Conservation (phyloP, 2,329 filamentous ascomycete species). For the Aspergillus proliferans region DNA sequence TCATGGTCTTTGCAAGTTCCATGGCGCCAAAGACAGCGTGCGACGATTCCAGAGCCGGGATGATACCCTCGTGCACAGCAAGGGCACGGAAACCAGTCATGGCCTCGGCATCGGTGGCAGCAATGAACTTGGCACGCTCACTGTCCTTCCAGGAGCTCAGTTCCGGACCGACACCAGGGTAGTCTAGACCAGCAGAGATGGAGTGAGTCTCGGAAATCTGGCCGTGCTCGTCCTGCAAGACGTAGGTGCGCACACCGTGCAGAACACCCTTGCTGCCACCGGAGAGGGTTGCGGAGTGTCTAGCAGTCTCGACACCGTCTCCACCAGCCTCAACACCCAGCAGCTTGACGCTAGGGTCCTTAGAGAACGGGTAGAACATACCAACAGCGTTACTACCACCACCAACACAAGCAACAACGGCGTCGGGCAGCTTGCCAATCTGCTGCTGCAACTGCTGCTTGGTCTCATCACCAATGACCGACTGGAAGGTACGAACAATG, state of each 20-base stretch:
- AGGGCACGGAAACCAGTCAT: slow-evolving; percentile 81
- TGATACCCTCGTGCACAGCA: slow-evolving; percentile 88
- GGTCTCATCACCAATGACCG: slow-evolving; percentile 90
- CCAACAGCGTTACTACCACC: slow-evolving; percentile 91
- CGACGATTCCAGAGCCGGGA: slow-evolving; percentile 87
- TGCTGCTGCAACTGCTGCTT: slow-evolving; percentile 83
- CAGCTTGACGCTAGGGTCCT: slow-evolving; percentile 77
- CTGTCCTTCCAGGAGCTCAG: slow-evolving; percentile 88
- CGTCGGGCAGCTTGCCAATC: slow-evolving; percentile 84
- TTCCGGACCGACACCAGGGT: slow-evolving; percentile 93
- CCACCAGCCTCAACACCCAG: slow-evolving; percentile 93
- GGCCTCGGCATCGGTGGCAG: slow-evolving; percentile 85
- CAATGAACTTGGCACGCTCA: slow-evolving; percentile 77
- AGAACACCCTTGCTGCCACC: slow-evolving; percentile 86
- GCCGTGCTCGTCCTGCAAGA: slow-evolving; percentile 85
- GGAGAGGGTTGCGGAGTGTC: slow-evolving; percentile 81
- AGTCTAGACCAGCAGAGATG: slow-evolving; percentile 91
- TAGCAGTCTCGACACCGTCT: slow-evolving; percentile 77
- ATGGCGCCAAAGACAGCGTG: slow-evolving; percentile 88
- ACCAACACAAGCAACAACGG: slow-evolving; percentile 92
- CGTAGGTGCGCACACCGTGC: slow-evolving; percentile 92
- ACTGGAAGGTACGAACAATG: slow-evolving; percentile 95
- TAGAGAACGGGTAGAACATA: slow-evolving; percentile 96
- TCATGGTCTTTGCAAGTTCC: slow-evolving; percentile 87
- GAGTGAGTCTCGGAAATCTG: slow-evolving; percentile 96